These are phyloP conservation scores for Licmophora abbreviata DNA, from an alignment of 108 stramenopile genomes.

Conservation along the genomic window DNA sequence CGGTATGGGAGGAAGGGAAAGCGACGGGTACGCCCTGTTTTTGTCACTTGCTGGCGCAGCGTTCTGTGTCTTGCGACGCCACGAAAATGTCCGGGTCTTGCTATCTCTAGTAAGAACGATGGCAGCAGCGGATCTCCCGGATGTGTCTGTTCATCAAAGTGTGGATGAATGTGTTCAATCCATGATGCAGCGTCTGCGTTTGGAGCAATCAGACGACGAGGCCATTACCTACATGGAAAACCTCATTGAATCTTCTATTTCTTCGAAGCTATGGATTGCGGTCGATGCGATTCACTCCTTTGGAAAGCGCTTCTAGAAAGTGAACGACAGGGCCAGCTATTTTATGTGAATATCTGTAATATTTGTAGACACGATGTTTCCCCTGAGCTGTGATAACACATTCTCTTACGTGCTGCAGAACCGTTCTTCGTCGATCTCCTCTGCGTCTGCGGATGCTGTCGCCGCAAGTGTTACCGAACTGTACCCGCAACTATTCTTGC, in stretches of 20 bases:
- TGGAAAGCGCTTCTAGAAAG: constrained; percentile 60
- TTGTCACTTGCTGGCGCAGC: constrained; percentile 72
- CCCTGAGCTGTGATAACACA: no score
- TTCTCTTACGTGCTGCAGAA: no score
- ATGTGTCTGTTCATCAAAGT: constrained; percentile 39
- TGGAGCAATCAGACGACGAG: constrained; percentile 67
- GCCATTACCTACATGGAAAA: constrained; percentile 72
- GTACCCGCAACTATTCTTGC: no score
- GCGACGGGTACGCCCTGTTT: constrained; percentile 77
- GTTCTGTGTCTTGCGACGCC: constrained; percentile 68
- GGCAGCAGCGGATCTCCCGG: constrained; percentile 42
- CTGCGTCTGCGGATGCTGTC: no score
- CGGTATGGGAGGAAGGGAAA: constrained; percentile 80
- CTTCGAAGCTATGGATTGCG: constrained; percentile 79
- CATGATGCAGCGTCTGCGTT: constrained; percentile 54
- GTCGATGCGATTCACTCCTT: constrained; percentile 81
- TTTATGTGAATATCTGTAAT: no score
- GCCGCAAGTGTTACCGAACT: no score
- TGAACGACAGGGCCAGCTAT: no score
- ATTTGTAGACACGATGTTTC: no score
- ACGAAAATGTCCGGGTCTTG: constrained; percentile 63
- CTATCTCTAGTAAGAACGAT: constrained; percentile 60
- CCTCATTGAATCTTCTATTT: constrained; percentile 62
- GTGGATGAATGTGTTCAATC: constrained; percentile 53
- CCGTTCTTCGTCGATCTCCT: no score